A percentile compares a stretch with the other conserved stretches of the same genome.
phyloP scores from a whole-genome alignment of 2,329 filamentous ascomycete genomes.

The Microdochium bolleyi region DNA sequence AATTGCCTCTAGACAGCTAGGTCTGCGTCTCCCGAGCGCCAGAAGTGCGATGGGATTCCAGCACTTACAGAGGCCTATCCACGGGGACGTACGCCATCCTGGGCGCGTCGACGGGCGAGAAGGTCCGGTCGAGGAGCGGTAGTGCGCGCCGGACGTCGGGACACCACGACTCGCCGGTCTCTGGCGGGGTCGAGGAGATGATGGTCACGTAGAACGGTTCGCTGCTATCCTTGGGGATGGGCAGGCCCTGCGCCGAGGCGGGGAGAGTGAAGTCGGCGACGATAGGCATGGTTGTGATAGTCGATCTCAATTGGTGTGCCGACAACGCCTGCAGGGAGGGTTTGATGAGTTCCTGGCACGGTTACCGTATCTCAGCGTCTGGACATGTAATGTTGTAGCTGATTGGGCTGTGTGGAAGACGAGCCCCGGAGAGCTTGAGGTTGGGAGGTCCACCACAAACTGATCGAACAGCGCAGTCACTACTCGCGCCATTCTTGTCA shows the following conservation, averaged over 20 bases:
- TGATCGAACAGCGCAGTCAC: too few relatives aligned
- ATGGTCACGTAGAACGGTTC: conserved; percentile 23
- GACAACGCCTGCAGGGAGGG: too few relatives aligned
- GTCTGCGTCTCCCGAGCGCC: too few relatives aligned
- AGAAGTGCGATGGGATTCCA: neutral
- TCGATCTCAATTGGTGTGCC: too few relatives aligned
- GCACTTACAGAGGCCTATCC: conserved; percentile 21
- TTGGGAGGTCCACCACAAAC: too few relatives aligned
- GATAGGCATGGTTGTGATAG: neutral
- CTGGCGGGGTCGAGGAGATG: conserved; percentile 23
- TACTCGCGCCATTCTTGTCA: too few relatives aligned
- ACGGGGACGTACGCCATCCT: conserved; percentile 21
- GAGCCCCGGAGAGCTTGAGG: neutral
- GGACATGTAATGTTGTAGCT: too few relatives aligned
- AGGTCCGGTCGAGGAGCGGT: conserved; percentile 21
- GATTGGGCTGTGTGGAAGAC: neutral
- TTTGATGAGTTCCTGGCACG: too few relatives aligned
- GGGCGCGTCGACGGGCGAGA: conserved; percentile 14
- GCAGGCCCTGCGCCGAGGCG: neutral
- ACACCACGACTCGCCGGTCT: conserved; percentile 27
- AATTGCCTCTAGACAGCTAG: too few relatives aligned
- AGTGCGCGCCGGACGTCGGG: conserved; percentile 28
- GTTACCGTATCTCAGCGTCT: too few relatives aligned
- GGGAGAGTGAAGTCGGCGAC: neutral
- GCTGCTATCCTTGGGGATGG: neutral